phyloP scores from a whole-genome alignment of 345 rosid genomes.

The Schrenkiella parvula region DNA sequence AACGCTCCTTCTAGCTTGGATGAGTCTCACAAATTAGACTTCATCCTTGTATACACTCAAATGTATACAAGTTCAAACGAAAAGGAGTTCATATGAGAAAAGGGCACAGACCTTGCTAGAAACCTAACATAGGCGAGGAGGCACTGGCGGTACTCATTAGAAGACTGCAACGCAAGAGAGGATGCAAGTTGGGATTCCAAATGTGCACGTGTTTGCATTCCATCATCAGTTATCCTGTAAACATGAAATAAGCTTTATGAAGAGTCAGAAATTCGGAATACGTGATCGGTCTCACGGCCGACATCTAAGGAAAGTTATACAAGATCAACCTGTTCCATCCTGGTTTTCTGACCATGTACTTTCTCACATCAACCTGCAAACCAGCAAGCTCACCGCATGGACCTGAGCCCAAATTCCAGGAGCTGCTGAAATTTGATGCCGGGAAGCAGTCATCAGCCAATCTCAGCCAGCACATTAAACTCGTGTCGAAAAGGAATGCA shows the following conservation, averaged over 20 bases:
- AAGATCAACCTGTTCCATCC: conserved; percentile 88
- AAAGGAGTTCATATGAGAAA: background rate
- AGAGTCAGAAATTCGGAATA: background rate
- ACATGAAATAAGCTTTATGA: background rate
- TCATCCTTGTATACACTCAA: background rate
- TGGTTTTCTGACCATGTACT: conserved; percentile 94
- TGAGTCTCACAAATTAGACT: background rate
- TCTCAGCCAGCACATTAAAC: conserved; percentile 96
- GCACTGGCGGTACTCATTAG: conserved; percentile 88
- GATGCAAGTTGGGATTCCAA: conserved; percentile 96
- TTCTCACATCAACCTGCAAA: conserved; percentile 90
- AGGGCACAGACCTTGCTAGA: conserved; percentile 63
- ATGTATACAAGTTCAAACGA: background rate
- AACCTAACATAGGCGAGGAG: conserved; percentile 90
- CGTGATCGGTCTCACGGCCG: background rate
- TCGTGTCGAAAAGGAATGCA: conserved; percentile 84
- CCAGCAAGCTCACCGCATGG: conserved; percentile 94
- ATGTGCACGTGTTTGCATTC: conserved; percentile 93
- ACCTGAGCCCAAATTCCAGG: conserved; percentile 83
- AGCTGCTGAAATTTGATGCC: conserved; percentile 89
- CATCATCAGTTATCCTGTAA: conserved; percentile 91
- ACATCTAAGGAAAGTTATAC: conserved; percentile 15
- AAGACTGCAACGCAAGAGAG: conserved; percentile 73
- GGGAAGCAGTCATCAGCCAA: conserved; percentile 99
- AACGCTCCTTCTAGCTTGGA: background rate